phyloP scores from a whole-genome alignment of 192 early-diverging fungal genomes.

The Ambispora gerdemannii region DNA sequence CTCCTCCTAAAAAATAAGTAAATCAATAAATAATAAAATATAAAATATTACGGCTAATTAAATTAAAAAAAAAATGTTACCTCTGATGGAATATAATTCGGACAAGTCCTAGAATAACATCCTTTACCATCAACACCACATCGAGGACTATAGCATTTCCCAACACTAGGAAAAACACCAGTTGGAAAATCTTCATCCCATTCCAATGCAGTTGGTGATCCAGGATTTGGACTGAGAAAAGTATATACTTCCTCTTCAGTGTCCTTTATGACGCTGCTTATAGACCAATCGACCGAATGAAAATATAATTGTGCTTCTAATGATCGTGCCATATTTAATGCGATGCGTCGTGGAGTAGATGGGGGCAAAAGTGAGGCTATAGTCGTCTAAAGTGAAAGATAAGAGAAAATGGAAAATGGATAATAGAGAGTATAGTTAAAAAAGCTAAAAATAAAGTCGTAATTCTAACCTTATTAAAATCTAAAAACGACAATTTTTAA shows the following conservation, averaged over 20 bases:
- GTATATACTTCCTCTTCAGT: constrained; percentile 21
- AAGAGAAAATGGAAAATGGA: not conserved
- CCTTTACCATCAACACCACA: constrained; percentile 28
- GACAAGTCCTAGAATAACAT: constrained; percentile 29
- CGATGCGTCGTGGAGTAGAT: not conserved
- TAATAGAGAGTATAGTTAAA: not conserved
- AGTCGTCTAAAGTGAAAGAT: constrained; percentile 14
- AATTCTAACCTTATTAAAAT: too few species aligned
- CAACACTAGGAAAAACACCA: constrained; percentile 25
- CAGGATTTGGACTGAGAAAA: constrained; percentile 19
- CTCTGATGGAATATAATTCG: constrained; percentile 28
- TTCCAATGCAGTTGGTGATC: not conserved
- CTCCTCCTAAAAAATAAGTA: not conserved
- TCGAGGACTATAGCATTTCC: constrained; percentile 28
- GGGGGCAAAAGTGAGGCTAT: constrained; percentile 5
- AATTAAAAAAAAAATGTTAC: constrained; percentile 9
- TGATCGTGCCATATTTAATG: constrained; percentile 27
- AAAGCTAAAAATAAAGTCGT: not conserved
- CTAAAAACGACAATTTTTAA: too few species aligned
- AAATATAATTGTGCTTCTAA: constrained; percentile 31
- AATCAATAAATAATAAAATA: not conserved
- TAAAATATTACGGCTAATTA: not conserved
- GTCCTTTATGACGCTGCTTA: constrained; percentile 5
- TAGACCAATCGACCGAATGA: constrained; percentile 26
- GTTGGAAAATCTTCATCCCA: constrained; percentile 33